A percentile compares a stretch with the other conserved stretches of the same genome.
Conservation (phyloP, 1,284 basidiomycete species). For the Pisolithus thermaeus region DNA sequence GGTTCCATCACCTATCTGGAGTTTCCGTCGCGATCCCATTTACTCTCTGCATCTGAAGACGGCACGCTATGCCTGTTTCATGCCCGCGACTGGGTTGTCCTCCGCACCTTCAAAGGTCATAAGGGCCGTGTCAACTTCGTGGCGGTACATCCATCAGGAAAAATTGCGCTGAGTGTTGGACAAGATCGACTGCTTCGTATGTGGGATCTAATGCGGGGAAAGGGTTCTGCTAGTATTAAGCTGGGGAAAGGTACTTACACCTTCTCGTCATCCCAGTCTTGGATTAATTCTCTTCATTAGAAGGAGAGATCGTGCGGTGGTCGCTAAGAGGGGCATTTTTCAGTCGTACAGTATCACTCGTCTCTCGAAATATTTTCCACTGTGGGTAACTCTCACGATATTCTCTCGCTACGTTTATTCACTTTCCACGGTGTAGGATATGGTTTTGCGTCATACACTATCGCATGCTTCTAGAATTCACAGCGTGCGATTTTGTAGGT, state of each 20-base stretch:
- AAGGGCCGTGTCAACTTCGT: constrained; percentile 88
- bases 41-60: constrained; percentile 88
- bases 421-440: constrained; percentile 42
- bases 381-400: constrained; percentile 38
- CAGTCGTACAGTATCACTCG: constrained; percentile 69
- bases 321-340: constrained; percentile 72
- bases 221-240: constrained; percentile 83
- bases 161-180: constrained; percentile 88
- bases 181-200: constrained; percentile 87
- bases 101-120: constrained; percentile 88
- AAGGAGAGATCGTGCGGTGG: constrained; percentile 86
- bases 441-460: constrained; percentile 67
- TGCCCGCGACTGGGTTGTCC: constrained; percentile 88
- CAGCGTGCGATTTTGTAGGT: constrained; percentile 65
- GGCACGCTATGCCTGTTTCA: constrained; percentile 87
- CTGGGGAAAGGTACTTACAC: constrained; percentile 65
- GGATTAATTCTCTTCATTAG: constrained; percentile 35
- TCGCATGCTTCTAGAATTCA: constrained; percentile 77
- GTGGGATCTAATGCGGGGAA: constrained; percentile 98
- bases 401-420: background rate
- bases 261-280: background rate
- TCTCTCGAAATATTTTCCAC: constrained; percentile 80
- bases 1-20: constrained; percentile 88
- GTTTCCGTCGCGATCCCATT: constrained; percentile 86
- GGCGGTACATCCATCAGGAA: constrained; percentile 88